Percentiles rank a stretch among this genome's conserved stretches.
Conservation (phyloP, 2,329 filamentous ascomycete species). For the Penicillium sp. region DNA sequence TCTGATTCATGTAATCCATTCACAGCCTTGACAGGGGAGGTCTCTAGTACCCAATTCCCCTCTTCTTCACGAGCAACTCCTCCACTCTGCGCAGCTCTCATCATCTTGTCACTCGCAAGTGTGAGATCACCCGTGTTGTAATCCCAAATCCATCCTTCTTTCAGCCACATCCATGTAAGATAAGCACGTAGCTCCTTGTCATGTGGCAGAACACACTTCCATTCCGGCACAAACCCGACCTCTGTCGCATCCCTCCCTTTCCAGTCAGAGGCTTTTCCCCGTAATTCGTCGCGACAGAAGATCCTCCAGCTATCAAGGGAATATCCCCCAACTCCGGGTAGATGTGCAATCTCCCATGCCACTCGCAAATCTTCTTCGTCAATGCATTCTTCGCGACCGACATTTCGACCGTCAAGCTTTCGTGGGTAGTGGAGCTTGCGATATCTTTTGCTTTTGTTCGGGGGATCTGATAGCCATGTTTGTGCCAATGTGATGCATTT, state of each 20-base stretch:
- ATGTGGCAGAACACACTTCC: constrained; percentile 77
- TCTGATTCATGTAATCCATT: constrained; percentile 26
- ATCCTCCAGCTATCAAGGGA: constrained; percentile 89
- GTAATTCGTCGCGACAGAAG: constrained; percentile 78
- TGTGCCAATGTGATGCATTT: constrained; percentile 69
- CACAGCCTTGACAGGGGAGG: constrained; percentile 29
- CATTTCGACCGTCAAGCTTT: constrained; percentile 49
- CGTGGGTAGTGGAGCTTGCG: constrained; percentile 56
- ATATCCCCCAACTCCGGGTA: constrained; percentile 75
- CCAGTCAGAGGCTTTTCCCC: constrained; percentile 65
- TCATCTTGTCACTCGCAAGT: constrained; percentile 39
- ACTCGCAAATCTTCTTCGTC: constrained; percentile 51
- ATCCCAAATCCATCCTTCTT: constrained; percentile 81
- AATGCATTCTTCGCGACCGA: constrained; percentile 49
- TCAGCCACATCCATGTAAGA: constrained; percentile 87
- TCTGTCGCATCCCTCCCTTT: constrained; percentile 54
- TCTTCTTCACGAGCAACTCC: constrained; percentile 44
- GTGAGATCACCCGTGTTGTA: constrained; percentile 60
- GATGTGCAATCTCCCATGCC: constrained; percentile 80
- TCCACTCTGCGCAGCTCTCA: constrained; percentile 39
- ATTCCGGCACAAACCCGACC: constrained; percentile 72
- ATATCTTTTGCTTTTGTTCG: constrained; percentile 57
- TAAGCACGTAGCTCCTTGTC: constrained; percentile 91
- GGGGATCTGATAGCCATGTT: constrained; percentile 64
- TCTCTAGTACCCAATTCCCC: constrained; percentile 41